Conservation (phyloP, 768 basidiomycete species). For the Mycena galericulata region DNA sequence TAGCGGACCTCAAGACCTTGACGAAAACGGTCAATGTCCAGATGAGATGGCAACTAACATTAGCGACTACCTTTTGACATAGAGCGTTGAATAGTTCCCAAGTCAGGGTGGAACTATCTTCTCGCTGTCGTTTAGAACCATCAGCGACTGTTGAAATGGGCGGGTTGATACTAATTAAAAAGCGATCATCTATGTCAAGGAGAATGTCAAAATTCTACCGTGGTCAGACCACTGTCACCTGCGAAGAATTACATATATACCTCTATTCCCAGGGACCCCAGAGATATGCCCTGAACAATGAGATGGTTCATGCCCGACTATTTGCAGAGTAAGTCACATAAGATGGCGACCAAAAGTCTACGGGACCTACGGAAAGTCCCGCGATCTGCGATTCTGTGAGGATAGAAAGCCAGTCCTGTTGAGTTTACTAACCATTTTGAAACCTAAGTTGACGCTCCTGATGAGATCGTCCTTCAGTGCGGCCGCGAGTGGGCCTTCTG, state of each 20-base stretch:
- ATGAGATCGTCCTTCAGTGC: constrained; percentile 4
- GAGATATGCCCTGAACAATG: neutral
- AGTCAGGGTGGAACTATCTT: neutral
- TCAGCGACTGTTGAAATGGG: neutral
- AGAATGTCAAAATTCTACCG: constrained; percentile 14
- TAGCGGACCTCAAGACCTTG: constrained; percentile 15
- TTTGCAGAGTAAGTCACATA: too few species aligned
- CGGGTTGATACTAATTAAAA: constrained; percentile 6
- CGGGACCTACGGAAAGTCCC: neutral
- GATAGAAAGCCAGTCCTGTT: neutral
- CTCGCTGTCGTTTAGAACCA: neutral
- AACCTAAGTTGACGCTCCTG: neutral
- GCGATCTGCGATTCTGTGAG: neutral
- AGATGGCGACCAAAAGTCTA: neutral
- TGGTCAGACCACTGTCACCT: neutral
- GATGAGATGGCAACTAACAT: neutral
- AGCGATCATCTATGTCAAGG: constrained; percentile 12
- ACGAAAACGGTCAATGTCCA: neutral
- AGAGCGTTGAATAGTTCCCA: constrained; percentile 15
- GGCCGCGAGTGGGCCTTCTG: constrained; percentile 9
- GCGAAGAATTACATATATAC: neutral
- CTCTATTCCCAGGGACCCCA: neutral
- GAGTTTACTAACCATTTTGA: neutral
- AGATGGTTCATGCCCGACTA: constrained; percentile 16
- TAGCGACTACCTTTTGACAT: neutral